These are phyloP conservation scores for Trichosporon coremiiforme DNA, from an alignment of 1,284 basidiomycete species.

Conservation along the genomic window DNA sequence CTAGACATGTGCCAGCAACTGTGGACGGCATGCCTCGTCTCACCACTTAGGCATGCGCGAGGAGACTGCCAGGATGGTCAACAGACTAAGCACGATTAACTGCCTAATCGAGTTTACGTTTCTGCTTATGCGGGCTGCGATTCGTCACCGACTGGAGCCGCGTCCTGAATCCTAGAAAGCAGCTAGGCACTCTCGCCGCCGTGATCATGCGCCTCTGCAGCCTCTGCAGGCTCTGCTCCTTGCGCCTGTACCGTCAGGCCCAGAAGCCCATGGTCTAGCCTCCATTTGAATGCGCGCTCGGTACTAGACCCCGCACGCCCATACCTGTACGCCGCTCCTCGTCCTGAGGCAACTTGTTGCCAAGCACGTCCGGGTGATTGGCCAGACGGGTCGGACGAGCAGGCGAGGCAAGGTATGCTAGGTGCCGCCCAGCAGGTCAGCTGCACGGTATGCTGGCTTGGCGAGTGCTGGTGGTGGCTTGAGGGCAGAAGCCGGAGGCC, in stretches of 20 bases:
- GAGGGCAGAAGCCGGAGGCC: background rate
- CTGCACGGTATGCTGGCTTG: constrained; percentile 9
- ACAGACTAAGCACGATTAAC: background rate
- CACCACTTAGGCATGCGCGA: background rate
- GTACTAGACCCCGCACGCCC: background rate
- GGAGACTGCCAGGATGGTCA: background rate
- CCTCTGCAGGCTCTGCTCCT: background rate
- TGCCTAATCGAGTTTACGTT: background rate
- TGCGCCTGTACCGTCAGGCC: background rate
- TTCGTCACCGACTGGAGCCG: background rate
- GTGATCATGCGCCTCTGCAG: background rate
- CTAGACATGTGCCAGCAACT: background rate
- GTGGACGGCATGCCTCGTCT: background rate
- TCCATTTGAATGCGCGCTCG: background rate
- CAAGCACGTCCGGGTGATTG: constrained; percentile 3
- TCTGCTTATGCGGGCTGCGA: background rate
- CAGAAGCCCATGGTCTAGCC: background rate
- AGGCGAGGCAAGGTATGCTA: background rate
- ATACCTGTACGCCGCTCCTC: background rate
- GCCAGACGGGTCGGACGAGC: background rate
- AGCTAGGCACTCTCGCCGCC: background rate
- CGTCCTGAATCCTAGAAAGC: constrained; percentile 9
- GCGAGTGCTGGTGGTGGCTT: background rate
- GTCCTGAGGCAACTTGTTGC: background rate
- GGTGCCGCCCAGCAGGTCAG: background rate